Evolutionary conservation across 2,329 filamentous ascomycete genomes (phyloP).

Genomic region (Apiospora phragmitis): DNA sequence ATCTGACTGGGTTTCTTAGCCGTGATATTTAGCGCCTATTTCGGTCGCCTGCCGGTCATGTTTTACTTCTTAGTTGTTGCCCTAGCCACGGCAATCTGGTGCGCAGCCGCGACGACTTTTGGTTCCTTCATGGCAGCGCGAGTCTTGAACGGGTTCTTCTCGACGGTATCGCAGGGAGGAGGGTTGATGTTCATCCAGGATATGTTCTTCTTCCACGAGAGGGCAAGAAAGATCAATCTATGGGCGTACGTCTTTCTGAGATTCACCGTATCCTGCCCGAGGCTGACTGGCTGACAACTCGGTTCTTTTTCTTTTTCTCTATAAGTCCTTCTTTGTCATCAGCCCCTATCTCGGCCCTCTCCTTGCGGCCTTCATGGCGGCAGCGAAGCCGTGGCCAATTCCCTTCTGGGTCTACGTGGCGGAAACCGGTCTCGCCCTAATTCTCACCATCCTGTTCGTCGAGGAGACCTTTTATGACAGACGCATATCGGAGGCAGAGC

Average conservation of each 20-base stretch:
- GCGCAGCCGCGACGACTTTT: slow-evolving; percentile 43
- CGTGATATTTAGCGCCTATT: slow-evolving; percentile 38
- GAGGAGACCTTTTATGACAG: slow-evolving; percentile 54
- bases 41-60: slow-evolving; percentile 45
- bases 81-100: slow-evolving; percentile 43
- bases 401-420: slow-evolving; percentile 50
- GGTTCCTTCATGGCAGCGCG: slow-evolving; percentile 49
- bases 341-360: slow-evolving; percentile 47
- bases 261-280: not conserved
- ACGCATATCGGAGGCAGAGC: slow-evolving; percentile 34
- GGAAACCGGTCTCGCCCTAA: slow-evolving; percentile 37
- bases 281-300: not conserved
- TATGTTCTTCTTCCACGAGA: slow-evolving; percentile 61
- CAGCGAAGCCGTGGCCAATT: slow-evolving; percentile 43
- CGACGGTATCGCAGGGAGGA: slow-evolving; percentile 43
- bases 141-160: slow-evolving; percentile 50
- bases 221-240: slow-evolving; percentile 49
- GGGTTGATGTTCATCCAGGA: slow-evolving; percentile 54
- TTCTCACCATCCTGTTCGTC: slow-evolving; percentile 41
- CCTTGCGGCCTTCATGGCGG: slow-evolving; percentile 49
- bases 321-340: slow-evolving; percentile 39
- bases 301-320: not conserved
- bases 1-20: not conserved
- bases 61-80: slow-evolving; percentile 41
- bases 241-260: slow-evolving; percentile 38